Conservation (phyloP, 345 rosid genomes). For the Eutrema yunnanense region DNA sequence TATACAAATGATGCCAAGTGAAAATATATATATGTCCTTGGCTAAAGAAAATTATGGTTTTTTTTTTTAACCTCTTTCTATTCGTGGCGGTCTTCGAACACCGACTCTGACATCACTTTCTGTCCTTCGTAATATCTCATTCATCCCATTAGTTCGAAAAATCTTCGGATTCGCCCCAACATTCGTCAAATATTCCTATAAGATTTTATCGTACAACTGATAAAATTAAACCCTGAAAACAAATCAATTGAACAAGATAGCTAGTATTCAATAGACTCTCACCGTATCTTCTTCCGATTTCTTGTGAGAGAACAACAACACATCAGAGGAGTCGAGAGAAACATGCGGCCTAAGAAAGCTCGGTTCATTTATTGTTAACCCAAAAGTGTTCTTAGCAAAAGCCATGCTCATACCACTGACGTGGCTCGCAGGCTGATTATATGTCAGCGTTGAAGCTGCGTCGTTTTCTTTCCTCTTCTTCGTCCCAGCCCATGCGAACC, state of each 20-base stretch:
- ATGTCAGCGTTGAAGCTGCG: slow-evolving; percentile 40
- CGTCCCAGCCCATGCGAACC: slow-evolving; percentile 50
- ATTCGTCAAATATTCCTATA: slow-evolving; percentile 17
- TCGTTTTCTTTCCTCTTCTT: slow-evolving; percentile 45
- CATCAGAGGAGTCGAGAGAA: slow-evolving; percentile 23
- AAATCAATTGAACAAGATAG: too few relatives aligned
- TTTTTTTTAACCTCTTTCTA: slow-evolving; percentile 25
- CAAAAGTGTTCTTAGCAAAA: slow-evolving; percentile 37
- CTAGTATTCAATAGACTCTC: not conserved
- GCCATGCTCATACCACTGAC: slow-evolving; percentile 42
- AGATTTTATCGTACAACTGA: not conserved
- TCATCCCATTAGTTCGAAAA: slow-evolving; percentile 30
- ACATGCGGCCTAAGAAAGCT: slow-evolving; percentile 31
- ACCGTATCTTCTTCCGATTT: not conserved
- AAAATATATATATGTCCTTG: not conserved
- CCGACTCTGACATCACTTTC: slow-evolving; percentile 27
- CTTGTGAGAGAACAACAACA: slow-evolving; percentile 15
- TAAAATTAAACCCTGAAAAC: not conserved
- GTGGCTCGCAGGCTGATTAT: slow-evolving; percentile 40
- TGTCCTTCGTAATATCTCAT: slow-evolving; percentile 29
- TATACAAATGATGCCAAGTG: slow-evolving; percentile 14
- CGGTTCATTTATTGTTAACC: slow-evolving; percentile 29
- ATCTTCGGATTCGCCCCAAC: slow-evolving; percentile 27
- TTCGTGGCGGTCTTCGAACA: slow-evolving; percentile 26
- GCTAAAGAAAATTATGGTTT: not conserved